These are phyloP conservation scores for Tolypocladium tropicale DNA, from an alignment of 2,329 filamentous ascomycete species.

Conservation along the genomic window DNA sequence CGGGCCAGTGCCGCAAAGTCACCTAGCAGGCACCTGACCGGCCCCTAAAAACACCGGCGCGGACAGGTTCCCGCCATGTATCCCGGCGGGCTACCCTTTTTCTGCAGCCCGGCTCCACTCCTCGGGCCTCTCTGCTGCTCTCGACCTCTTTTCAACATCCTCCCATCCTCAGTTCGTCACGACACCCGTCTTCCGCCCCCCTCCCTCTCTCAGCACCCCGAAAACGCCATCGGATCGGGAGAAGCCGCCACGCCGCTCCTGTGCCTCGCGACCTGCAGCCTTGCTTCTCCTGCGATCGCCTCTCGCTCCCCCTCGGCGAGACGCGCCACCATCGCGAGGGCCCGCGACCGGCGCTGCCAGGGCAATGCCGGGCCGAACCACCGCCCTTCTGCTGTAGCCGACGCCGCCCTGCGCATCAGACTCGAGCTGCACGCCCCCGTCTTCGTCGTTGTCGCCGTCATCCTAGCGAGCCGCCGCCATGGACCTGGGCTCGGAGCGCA, in stretches of 20 bases:
- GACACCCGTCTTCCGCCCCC: background rate
- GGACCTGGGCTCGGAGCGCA: conserved; percentile 19
- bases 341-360: background rate
- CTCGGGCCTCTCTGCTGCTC: background rate
- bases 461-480: conserved; percentile 9
- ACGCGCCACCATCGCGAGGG: background rate
- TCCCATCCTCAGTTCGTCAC: background rate
- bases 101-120: background rate
- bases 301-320: too few species aligned
- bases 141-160: background rate
- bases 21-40: background rate
- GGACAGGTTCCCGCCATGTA: background rate
- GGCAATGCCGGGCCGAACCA: background rate
- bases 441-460: background rate
- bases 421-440: background rate
- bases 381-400: background rate
- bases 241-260: background rate
- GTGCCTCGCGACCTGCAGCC: background rate
- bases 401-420: background rate
- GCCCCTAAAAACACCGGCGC: too few species aligned
- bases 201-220: background rate
- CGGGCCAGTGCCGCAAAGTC: background rate
- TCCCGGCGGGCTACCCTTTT: background rate
- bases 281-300: background rate
- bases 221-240: background rate